These are phyloP conservation scores for Citrus cavaleriei DNA, from an alignment of 345 rosid species.

Conservation along the genomic window DNA sequence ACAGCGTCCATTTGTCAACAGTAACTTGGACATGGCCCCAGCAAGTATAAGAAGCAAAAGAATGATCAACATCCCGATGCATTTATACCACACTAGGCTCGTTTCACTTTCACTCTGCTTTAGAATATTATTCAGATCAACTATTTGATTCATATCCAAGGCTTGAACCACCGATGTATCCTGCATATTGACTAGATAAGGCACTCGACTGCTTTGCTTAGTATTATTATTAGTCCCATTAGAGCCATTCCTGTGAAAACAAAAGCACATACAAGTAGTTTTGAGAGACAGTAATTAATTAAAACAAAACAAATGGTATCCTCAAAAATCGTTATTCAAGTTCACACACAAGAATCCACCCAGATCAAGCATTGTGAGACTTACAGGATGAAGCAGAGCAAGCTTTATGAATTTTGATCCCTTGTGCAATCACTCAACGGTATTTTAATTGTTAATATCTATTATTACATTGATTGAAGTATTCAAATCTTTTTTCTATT, in stretches of 20 bases:
- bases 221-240: slow-evolving; percentile 34
- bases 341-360: too few relatives aligned
- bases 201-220: slow-evolving; percentile 62
- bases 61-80: too few relatives aligned
- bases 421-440: background rate
- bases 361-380: background rate
- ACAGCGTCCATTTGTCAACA: too few relatives aligned
- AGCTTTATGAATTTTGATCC: background rate
- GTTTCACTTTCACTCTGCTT: slow-evolving; percentile 26
- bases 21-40: too few relatives aligned
- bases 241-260: slow-evolving; percentile 85
- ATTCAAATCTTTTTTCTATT: too few relatives aligned
- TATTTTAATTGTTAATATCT: background rate
- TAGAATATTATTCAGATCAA: slow-evolving; percentile 27
- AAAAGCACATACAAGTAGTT: slow-evolving; percentile 65
- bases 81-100: too few relatives aligned
- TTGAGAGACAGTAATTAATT: slow-evolving; percentile 9
- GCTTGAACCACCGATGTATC: slow-evolving; percentile 68
- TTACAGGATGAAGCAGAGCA: background rate
- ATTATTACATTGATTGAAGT: background rate
- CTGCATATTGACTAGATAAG: slow-evolving; percentile 72
- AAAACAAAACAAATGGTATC: too few relatives aligned
- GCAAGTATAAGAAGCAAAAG: too few relatives aligned
- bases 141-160: slow-evolving; percentile 19
- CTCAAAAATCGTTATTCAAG: too few relatives aligned